Evolutionary conservation across 441 rosid species (phyloP).

Genomic region (Manihot esculenta): DNA sequence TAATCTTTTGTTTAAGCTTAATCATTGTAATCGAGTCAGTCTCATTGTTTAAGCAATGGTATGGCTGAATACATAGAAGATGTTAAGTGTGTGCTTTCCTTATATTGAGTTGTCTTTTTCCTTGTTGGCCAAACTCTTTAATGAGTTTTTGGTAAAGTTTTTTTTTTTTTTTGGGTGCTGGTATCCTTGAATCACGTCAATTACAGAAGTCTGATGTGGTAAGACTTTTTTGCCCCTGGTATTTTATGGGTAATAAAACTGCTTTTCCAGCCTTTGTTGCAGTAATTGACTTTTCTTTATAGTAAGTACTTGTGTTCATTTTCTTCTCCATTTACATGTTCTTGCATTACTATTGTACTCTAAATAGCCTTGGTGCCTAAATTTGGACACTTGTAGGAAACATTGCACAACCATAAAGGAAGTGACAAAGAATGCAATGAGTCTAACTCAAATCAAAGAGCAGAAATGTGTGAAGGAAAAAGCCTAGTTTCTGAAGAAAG

Average conservation of each 20-base stretch:
- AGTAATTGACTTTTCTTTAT: background rate
- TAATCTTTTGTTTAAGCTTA: no score
- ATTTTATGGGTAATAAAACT: background rate
- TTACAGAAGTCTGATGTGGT: background rate
- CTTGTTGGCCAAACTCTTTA: no score
- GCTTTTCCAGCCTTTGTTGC: background rate
- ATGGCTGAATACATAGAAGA: no score
- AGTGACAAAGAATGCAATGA: constrained; percentile 16
- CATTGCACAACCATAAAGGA: constrained; percentile 42
- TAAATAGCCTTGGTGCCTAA: constrained; percentile 1
- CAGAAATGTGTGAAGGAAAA: constrained; percentile 13
- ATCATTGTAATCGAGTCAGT: no score
- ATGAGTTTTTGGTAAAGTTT: no score
- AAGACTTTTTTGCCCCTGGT: background rate
- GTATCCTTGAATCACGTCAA: no score
- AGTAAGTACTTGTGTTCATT: background rate
- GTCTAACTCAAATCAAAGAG: constrained; percentile 17
- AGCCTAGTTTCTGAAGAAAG: constrained; percentile 22
- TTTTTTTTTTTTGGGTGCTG: no score
- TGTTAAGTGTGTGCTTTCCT: no score
- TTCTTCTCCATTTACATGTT: background rate
- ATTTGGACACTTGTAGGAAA: constrained; percentile 36
- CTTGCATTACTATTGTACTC: background rate
- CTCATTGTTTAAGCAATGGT: no score
- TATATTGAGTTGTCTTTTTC: no score